These are phyloP conservation scores for Colletotrichum orbiculare DNA, from an alignment of 2,329 filamentous ascomycete species.

Conservation along the genomic window DNA sequence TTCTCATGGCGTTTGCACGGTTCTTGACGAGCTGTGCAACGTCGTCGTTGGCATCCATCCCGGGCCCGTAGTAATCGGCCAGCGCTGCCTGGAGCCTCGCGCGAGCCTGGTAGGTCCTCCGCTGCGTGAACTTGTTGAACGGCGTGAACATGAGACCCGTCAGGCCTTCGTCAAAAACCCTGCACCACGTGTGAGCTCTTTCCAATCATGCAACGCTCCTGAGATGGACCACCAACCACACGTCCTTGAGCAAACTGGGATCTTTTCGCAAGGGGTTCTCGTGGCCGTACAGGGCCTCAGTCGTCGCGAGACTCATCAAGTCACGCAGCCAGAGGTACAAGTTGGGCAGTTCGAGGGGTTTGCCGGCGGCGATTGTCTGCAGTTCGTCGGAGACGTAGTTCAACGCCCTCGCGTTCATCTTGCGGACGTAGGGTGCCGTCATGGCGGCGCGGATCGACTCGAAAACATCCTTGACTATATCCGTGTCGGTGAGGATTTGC, in stretches of 20 bases:
- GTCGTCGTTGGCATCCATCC: constrained; percentile 42
- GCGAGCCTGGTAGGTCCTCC: constrained; percentile 44
- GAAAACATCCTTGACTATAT: constrained; percentile 19
- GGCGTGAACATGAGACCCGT: constrained; percentile 41
- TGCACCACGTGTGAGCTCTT: background rate
- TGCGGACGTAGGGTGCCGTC: constrained; percentile 8
- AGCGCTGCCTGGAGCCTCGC: constrained; percentile 42
- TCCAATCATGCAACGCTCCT: background rate
- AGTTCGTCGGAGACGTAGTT: constrained; percentile 21
- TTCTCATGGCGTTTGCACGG: constrained; percentile 43
- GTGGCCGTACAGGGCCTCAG: constrained; percentile 54
- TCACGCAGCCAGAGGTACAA: constrained; percentile 53
- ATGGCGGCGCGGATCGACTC: constrained; percentile 24
- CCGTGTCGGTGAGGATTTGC: constrained; percentile 35
- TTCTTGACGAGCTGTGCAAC: constrained; percentile 43
- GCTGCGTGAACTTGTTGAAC: constrained; percentile 40
- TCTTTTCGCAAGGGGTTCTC: constrained; percentile 53
- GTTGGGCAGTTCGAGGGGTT: constrained; percentile 38
- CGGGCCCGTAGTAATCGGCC: constrained; percentile 45
- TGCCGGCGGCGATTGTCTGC: constrained; percentile 40
- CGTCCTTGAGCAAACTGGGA: constrained; percentile 45
- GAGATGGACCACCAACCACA: constrained; percentile 41
- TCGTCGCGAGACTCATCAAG: constrained; percentile 51
- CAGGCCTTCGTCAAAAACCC: constrained; percentile 21
- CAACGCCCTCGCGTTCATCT: constrained; percentile 29